Evolutionary conservation across 495 filamentous ascomycete genomes (phyloP).

Genomic region (Clavariopsis aquatica): DNA sequence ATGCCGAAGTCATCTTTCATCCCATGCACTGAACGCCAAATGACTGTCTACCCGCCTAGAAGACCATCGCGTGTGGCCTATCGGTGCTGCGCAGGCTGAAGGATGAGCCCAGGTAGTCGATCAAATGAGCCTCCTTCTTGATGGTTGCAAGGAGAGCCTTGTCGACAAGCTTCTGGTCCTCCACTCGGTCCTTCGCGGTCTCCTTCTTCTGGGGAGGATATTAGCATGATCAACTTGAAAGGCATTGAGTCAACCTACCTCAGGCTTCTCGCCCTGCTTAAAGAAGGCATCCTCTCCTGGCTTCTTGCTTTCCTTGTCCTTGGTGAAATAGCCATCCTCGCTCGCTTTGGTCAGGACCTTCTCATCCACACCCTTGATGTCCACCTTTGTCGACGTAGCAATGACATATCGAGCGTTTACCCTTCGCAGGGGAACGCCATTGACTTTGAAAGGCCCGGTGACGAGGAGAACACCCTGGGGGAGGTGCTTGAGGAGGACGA

Average conservation of each 20-base stretch:
- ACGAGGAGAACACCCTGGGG: slow-evolving; percentile 96
- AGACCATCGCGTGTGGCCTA: slow-evolving; percentile 89
- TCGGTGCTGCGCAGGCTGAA: slow-evolving; percentile 98
- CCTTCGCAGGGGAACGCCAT: slow-evolving; percentile 96
- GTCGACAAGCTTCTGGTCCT: slow-evolving; percentile 97
- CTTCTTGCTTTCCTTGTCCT: slow-evolving; percentile 87
- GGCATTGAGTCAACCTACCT: slow-evolving; percentile 63
- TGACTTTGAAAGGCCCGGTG: slow-evolving; percentile 99
- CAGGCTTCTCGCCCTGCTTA: slow-evolving; percentile 92
- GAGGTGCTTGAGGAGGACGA: slow-evolving; percentile 96
- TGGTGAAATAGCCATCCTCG: slow-evolving; percentile 86
- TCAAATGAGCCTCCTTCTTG: slow-evolving; percentile 91
- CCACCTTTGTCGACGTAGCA: slow-evolving; percentile 87
- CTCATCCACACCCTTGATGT: slow-evolving; percentile 78
- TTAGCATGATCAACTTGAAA: slow-evolving; percentile 1
- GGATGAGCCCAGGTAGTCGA: slow-evolving; percentile 83
- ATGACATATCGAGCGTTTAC: slow-evolving; percentile 99
- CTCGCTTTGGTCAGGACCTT: slow-evolving; percentile 82
- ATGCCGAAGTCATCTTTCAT: slow-evolving; percentile 36
- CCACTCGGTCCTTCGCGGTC: slow-evolving; percentile 80
- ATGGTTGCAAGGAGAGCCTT: slow-evolving; percentile 86
- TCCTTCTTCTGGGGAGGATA: slow-evolving; percentile 81
- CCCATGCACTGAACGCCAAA: slow-evolving; percentile 36
- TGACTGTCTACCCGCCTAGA: slow-evolving; percentile 39
- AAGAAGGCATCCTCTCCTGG: slow-evolving; percentile 95